Evolutionary conservation across 2,329 filamentous ascomycete genomes (phyloP), one percentile per base, ranked within the genome.

Genomic region (Cercospora zeina): DNA sequence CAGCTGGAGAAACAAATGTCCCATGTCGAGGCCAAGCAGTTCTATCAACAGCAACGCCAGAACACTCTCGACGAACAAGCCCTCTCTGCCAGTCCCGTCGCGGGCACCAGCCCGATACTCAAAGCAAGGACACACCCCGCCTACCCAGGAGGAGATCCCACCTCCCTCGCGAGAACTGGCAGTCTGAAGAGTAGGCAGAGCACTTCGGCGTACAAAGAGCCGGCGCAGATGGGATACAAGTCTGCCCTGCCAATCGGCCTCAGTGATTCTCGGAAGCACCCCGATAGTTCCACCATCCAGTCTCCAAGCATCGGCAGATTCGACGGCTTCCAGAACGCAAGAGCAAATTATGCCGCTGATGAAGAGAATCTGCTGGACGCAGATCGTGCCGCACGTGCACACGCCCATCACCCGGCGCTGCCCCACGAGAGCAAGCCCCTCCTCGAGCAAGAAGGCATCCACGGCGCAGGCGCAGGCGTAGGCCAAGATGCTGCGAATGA

Each of bases 1-100:
- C 89, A 93, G 57, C 90, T 91, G 58, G 95, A 99, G 77, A 96
- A 95, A 71, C 90, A 93, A 72, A 89, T 96, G 87, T 96, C 89
- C 72, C 92, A 96, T 76, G 88, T 90, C 27, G 95, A 99, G 75
- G 91, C 93, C 63, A 97, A 96, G 77, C 84, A 97, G 65, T 96
- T 97, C 79, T 99, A 96, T 76, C 93, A 97, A 78, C 85, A 90
- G 68, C 92, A 91, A 76, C 90, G 92, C 76, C 80, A 87, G 62
- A 89, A 88, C 65, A 81, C 78, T 42, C 72, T 80, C 65, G 72
- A 72, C 72, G 77, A 69, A 21, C 54, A 64, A 61, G 59, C 27
- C 30, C 14, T 57, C 64, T 77, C 72, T 72, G 74, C 67, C 71
- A 77, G 66, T 57, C 68, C 71, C 1, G 45, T 62, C 9, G 54